Evolutionary conservation across 2,329 filamentous ascomycete species (phyloP).

Genomic region (Ophiocordyceps camponoti-saundersi): DNA sequence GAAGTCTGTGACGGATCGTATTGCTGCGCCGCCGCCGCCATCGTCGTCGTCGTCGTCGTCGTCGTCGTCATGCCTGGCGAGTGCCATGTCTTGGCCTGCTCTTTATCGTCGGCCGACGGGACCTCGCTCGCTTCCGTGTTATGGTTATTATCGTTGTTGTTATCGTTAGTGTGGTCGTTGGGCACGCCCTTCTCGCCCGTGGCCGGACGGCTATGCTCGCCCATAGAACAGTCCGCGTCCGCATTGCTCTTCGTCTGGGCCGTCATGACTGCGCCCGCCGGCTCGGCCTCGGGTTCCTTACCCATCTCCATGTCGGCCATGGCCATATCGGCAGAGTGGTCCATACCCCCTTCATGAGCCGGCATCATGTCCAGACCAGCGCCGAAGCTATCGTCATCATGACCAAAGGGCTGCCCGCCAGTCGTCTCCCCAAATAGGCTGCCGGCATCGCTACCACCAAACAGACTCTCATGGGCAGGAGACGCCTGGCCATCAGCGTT

Average conservation of each 20-base stretch:
- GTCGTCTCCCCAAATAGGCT: slow-evolving; percentile 74
- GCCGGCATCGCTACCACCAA: slow-evolving; percentile 61
- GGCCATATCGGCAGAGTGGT: slow-evolving; percentile 25
- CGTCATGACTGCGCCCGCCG: slow-evolving; percentile 1
- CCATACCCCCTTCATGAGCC: slow-evolving; percentile 20
- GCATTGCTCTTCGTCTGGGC: not conserved
- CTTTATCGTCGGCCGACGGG: slow-evolving; percentile 1
- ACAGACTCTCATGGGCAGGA: slow-evolving; percentile 63
- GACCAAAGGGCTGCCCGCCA: slow-evolving; percentile 47
- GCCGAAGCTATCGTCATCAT: slow-evolving; percentile 74
- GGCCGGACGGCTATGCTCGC: not conserved
- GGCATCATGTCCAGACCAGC: slow-evolving; percentile 46
- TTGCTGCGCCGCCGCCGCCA: slow-evolving; percentile 20
- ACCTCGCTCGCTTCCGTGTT: not conserved
- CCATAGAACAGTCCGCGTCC: not conserved
- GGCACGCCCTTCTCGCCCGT: not conserved
- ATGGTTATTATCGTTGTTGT: too few species aligned
- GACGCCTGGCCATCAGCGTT: slow-evolving; percentile 40
- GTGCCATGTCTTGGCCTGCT: slow-evolving; percentile 6
- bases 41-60: too few species aligned
- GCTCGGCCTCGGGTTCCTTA: slow-evolving; percentile 6
- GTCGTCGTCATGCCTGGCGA: slow-evolving; percentile 16
- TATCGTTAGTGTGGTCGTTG: too few species aligned
- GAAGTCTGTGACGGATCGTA: slow-evolving; percentile 42
- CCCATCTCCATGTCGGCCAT: slow-evolving; percentile 16